Base-by-base conservation (phyloP, 2,329 filamentous ascomycete genomes). In the Aspergillus fumigatus region DNA sequence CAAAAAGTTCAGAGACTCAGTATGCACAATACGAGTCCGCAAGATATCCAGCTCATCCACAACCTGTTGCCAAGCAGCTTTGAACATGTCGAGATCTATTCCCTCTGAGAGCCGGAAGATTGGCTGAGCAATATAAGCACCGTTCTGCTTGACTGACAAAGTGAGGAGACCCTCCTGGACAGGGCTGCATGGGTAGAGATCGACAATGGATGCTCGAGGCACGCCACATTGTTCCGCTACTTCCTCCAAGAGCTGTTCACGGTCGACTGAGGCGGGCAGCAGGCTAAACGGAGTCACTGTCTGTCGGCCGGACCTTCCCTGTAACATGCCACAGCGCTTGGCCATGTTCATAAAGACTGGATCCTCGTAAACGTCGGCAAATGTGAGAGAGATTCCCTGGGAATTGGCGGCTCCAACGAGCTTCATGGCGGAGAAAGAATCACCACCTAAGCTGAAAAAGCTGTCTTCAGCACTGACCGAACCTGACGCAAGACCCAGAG, bases 121-220 rank as follows among this genome's bases (percentile, higher is more conserved):
- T 40, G 77, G 75, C 51, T 79, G 76, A 6, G 77, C 78, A 38
- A 81, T 72, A 57, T 82, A 82, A 4, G 79, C 76, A 14, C 78
- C 78, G 11, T 69, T 65, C 47, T 79, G 73, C 61, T 78, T 77
- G 25, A 77, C 69, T 0, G 78, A 79, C n/a, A 81, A 69, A 1
- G 79, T 77, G 51, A 81, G 58, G n/a, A 79, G 67, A 8, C 75
- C 75, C 60, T 78, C 76, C 60, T 79, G 77, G 0, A 77, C 68
- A 4, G 76, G 68, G 49, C 73, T 78, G 61, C 74, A 77, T 4
- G 76, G 77, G 53, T 77, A 79, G 0, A 76, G 63, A 59, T 79
- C 75, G 6, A 63, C 56, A 32, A 79, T 66, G 0, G 62, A 53
- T 1, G 67, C 58, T 26, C 59, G 59, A 6, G 66, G 45, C 11